Evolutionary conservation across 2,329 filamentous ascomycete species (phyloP), one percentile per base, ranked within the genome.

Genomic region (Rutstroemia sp.): DNA sequence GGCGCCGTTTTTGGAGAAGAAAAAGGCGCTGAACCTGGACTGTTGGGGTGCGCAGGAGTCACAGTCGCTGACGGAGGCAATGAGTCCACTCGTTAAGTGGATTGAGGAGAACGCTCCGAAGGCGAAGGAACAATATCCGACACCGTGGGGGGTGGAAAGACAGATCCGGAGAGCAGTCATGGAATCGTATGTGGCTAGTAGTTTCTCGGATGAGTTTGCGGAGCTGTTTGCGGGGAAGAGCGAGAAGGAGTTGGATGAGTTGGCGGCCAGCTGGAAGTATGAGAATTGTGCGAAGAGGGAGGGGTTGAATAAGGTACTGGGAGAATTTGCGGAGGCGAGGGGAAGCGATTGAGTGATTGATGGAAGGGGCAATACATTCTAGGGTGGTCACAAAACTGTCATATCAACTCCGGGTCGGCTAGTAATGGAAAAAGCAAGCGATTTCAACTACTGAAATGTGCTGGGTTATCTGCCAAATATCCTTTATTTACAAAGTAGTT

Each of bases 1-100:
- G 44, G 64, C 71, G 18, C 73, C 75, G 0, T 81, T 83, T 54
- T 65, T 83, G 0, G 73, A 76, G 49, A 84, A 82, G 71, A 84
- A 85, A 65, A 72, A 75, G 8, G 63, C 65, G 0, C 70, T 81
- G 2, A 77, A 78, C 23, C 70, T 83, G 2, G 80, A 84, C 64
- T 75, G 75, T 16, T 84, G 80, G 80, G 80, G 79, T 0, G 68
- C 71, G 3, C 70, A 76, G 10, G 53, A 61, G 3, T 59, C 55
- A 2, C 19, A 69, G 71, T 54, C 71, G 74, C 44, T 71, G 66
- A 25, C 50, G 1, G 48, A 44, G 19, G 57, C 59, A 5, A 38
- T 65, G n/a, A 30, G 53, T 3, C 61, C 61, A 1, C 41, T 64
- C 1, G 52, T 54, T 0, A 52, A 54, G 4, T 63, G 62, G 72